A percentile compares a stretch with the other conserved stretches of the same genome.
phyloP scores from a whole-genome alignment of 768 basidiomycete species.

The Leucosporidium yakuticum region DNA sequence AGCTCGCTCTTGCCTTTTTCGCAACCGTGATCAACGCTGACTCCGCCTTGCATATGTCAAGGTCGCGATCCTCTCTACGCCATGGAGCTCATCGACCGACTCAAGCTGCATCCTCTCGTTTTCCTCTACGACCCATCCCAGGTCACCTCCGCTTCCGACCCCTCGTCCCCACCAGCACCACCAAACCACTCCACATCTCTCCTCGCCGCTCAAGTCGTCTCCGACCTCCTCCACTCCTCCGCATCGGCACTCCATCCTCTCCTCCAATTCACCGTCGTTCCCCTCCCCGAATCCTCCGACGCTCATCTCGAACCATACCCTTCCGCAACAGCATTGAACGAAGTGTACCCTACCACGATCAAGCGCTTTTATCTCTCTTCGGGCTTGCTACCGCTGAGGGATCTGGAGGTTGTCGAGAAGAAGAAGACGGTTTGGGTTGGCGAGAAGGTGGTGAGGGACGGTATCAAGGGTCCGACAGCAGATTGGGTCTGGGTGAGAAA shows the following conservation, averaged over 20 bases:
- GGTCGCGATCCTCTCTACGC: conserved; percentile 69
- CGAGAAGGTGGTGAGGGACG: conserved; percentile 70
- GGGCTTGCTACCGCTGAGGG: conserved; percentile 64
- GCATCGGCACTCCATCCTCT: conserved; percentile 14
- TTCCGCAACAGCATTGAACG: conserved; percentile 4
- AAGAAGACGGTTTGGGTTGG: conserved; percentile 56
- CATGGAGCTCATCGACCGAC: conserved; percentile 64
- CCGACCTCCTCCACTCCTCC: conserved; percentile 41
- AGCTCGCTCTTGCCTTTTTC: background rate
- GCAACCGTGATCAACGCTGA: background rate
- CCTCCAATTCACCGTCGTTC: conserved; percentile 2
- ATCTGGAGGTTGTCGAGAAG: conserved; percentile 60
- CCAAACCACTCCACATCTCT: conserved; percentile 46
- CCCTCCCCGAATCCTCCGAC: conserved; percentile 7
- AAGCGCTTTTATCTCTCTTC: conserved; percentile 72
- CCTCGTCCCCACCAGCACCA: background rate
- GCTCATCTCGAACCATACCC: conserved; percentile 16
- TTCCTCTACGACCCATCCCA: conserved; percentile 38
- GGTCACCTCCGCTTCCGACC: background rate
- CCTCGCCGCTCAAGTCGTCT: conserved; percentile 47
- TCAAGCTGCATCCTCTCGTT: conserved; percentile 58
- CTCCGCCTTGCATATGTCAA: conserved; percentile 40
- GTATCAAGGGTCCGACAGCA: conserved; percentile 53
- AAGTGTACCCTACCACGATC: conserved; percentile 49
- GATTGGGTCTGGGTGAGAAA: conserved; percentile 3